phyloP scores from a whole-genome alignment of 2,329 filamentous ascomycete genomes.

The Arthrobotrys sphaeroides region DNA sequence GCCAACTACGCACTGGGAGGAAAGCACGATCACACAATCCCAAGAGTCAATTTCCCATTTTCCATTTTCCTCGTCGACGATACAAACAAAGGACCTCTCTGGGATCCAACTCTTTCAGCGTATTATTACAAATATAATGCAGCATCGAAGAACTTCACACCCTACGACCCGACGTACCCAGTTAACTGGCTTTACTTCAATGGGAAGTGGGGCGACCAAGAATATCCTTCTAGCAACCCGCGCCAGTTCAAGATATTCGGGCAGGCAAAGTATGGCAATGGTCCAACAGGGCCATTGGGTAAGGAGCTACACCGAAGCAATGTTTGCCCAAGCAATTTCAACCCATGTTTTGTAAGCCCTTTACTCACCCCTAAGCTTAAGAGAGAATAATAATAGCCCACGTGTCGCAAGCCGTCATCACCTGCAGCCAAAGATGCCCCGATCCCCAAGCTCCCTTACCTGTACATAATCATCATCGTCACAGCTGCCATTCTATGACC shows the following conservation, averaged over 20 bases:
- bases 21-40: conserved; percentile 72
- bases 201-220: conserved; percentile 72
- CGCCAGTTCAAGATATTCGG: conserved; percentile 25
- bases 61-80: conserved; percentile 67
- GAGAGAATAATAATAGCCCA: neutral
- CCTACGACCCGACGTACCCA: conserved; percentile 65
- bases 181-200: conserved; percentile 68
- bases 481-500: too few species aligned
- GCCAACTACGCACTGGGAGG: conserved; percentile 72
- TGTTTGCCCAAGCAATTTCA: conserved; percentile 37
- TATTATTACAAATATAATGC: conserved; percentile 68
- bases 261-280: conserved; percentile 32
- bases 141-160: conserved; percentile 62
- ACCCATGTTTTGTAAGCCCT: conserved; percentile 25
- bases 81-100: conserved; percentile 67
- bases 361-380: conserved; percentile 32
- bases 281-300: conserved; percentile 37
- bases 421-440: too few species aligned
- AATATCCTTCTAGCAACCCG: conserved; percentile 63
- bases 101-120: conserved; percentile 69
- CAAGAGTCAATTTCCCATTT: conserved; percentile 68
- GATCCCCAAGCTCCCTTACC: too few species aligned
- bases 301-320: conserved; percentile 32
- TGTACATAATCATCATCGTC: too few species aligned
- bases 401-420: neutral